Evolutionary conservation across 2,329 filamentous ascomycete genomes (phyloP).

Genomic region (Cladosporium sp.): DNA sequence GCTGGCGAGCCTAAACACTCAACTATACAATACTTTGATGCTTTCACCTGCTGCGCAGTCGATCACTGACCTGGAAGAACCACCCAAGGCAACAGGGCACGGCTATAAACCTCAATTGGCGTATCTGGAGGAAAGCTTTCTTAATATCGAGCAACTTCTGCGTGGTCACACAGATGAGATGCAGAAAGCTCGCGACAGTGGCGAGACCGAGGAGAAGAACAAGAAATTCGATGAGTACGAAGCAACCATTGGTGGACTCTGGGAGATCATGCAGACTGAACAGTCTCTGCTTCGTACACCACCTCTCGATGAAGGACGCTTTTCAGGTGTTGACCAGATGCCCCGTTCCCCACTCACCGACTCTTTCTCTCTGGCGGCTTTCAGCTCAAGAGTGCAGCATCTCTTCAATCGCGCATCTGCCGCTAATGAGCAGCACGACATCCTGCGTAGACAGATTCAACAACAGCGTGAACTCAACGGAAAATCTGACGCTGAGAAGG

Average conservation of each 20-base stretch:
- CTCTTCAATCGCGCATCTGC: constrained; percentile 72
- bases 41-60: constrained; percentile 48
- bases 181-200: constrained; percentile 21
- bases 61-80: constrained; percentile 49
- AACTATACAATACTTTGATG: constrained; percentile 34
- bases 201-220: constrained; percentile 20
- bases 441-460: constrained; percentile 87
- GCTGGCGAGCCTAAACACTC: constrained; percentile 28
- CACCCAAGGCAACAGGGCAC: constrained; percentile 54
- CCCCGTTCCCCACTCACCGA: constrained; percentile 10
- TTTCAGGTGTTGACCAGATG: constrained; percentile 26
- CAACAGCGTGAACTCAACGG: constrained; percentile 90
- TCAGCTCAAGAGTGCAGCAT: constrained; percentile 73
- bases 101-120: constrained; percentile 63
- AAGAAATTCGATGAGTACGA: constrained; percentile 54
- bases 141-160: constrained; percentile 28
- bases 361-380: constrained; percentile 66
- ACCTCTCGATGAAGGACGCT: constrained; percentile 12
- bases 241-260: constrained; percentile 47
- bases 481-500: constrained; percentile 66
- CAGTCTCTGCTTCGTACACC: constrained; percentile 35
- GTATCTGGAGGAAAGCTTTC: constrained; percentile 62
- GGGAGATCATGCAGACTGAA: constrained; percentile 48
- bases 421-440: constrained; percentile 81
- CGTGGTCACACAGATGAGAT: constrained; percentile 28